A percentile compares a stretch with the other conserved stretches of the same genome.
Conservation (phyloP, 2,329 filamentous ascomycete species). For the Fusarium sp. region DNA sequence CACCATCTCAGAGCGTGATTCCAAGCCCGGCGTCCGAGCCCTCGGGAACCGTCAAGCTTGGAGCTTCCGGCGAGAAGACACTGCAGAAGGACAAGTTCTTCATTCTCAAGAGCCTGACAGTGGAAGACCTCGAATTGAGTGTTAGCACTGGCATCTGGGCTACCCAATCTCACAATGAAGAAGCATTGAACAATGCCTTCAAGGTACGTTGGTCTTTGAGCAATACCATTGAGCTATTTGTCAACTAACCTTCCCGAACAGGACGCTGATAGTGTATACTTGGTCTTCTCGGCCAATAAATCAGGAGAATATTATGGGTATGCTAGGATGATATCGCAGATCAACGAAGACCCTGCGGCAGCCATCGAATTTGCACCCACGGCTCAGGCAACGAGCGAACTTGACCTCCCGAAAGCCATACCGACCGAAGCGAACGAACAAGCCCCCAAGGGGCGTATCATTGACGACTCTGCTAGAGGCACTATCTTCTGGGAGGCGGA, state of each 20-base stretch:
- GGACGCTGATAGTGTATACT: constrained; percentile 83
- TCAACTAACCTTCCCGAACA: constrained; percentile 47
- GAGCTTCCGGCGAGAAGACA: constrained; percentile 6
- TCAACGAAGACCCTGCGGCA: constrained; percentile 77
- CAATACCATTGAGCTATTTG: background rate
- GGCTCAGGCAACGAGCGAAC: constrained; percentile 63
- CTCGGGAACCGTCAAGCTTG: background rate
- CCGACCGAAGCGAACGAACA: constrained; percentile 79
- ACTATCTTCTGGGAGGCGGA: constrained; percentile 97
- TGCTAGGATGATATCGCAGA: constrained; percentile 85
- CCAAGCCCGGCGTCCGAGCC: constrained; percentile 8
- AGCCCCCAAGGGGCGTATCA: constrained; percentile 84
- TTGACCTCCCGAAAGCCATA: constrained; percentile 80
- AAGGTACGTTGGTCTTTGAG: constrained; percentile 61
- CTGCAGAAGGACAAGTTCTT: constrained; percentile 78
- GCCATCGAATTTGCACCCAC: constrained; percentile 75
- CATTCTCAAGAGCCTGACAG: constrained; percentile 89
- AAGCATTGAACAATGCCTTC: constrained; percentile 82
- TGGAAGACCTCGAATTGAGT: constrained; percentile 89
- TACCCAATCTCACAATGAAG: constrained; percentile 92
- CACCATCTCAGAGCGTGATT: background rate
- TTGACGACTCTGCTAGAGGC: constrained; percentile 90
- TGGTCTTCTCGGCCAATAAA: constrained; percentile 96
- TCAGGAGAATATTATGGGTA: constrained; percentile 98
- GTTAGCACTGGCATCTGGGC: constrained; percentile 91